Percentiles rank a stretch among this genome's conserved stretches.
phyloP scores from a whole-genome alignment of 371 early-diverging fungal genomes.

The Lichtheimia hyalospora region DNA sequence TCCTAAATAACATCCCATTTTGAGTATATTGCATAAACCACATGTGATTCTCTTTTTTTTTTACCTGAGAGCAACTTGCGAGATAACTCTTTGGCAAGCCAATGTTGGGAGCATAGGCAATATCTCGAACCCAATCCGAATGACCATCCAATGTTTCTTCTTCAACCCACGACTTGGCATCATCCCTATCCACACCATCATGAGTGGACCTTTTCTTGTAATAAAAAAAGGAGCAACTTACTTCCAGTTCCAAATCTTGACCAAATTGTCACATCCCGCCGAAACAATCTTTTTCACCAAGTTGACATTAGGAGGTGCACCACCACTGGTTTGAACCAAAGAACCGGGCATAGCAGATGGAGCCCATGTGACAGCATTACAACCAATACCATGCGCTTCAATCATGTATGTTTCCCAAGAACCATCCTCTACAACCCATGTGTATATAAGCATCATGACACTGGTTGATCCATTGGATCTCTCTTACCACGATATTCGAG shows the following conservation, averaged over 20 bases:
- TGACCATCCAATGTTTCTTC: slow-evolving; percentile 88
- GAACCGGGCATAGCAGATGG: slow-evolving; percentile 87
- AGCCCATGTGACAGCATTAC: slow-evolving; percentile 95
- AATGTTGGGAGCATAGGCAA: slow-evolving; percentile 95
- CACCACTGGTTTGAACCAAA: slow-evolving; percentile 70
- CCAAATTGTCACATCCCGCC: slow-evolving; percentile 94
- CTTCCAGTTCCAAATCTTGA: slow-evolving; percentile 91
- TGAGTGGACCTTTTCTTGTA: too few relatives aligned
- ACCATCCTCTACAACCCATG: slow-evolving; percentile 65
- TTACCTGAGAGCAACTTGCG: slow-evolving; percentile 92
- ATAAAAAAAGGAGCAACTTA: slow-evolving; percentile 15
- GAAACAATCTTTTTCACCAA: slow-evolving; percentile 83
- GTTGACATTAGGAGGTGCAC: slow-evolving; percentile 51
- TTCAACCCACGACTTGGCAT: slow-evolving; percentile 72
- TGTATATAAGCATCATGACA: background rate
- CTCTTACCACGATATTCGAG: slow-evolving; percentile 80
- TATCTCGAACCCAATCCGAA: slow-evolving; percentile 98
- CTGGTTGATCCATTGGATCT: too few relatives aligned
- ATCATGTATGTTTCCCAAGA: slow-evolving; percentile 75
- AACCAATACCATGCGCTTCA: slow-evolving; percentile 91
- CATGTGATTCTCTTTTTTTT: background rate
- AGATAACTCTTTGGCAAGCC: slow-evolving; percentile 88
- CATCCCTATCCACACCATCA: slow-evolving; percentile 61
- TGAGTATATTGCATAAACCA: too few relatives aligned
- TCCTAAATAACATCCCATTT: slow-evolving; percentile 51